Conservation (phyloP, 192 early-diverging fungal genomes). For the Lunasporangiospora selenospora region DNA sequence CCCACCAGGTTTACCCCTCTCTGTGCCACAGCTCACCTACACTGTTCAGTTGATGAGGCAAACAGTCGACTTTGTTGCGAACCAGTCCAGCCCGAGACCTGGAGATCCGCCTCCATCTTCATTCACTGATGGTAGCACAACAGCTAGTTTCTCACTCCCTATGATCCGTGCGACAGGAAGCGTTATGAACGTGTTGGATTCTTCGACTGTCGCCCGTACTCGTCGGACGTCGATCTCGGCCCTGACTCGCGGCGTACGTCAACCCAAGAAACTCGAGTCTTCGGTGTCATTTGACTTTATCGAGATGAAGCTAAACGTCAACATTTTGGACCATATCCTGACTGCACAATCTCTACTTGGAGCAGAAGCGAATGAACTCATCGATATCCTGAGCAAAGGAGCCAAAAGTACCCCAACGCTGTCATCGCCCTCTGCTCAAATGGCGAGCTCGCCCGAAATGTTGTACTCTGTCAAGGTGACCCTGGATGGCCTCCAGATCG, state of each 20-base stretch:
- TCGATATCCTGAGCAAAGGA: slow-evolving; percentile 65
- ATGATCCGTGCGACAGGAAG: slow-evolving; percentile 57
- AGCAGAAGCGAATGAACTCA: slow-evolving; percentile 75
- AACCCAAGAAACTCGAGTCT: slow-evolving; percentile 53
- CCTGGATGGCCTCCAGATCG: slow-evolving; percentile 64
- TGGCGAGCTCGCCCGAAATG: slow-evolving; percentile 16
- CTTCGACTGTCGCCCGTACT: slow-evolving; percentile 8
- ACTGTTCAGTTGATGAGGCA: slow-evolving; percentile 59
- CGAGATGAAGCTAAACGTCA: slow-evolving; percentile 62
- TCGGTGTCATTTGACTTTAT: slow-evolving; percentile 63
- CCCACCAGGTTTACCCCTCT: slow-evolving; percentile 34
- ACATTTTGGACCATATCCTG: slow-evolving; percentile 79
- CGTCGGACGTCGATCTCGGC: slow-evolving; percentile 21
- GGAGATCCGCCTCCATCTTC: too few species aligned
- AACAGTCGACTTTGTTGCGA: slow-evolving; percentile 57
- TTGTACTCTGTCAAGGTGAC: slow-evolving; percentile 67
- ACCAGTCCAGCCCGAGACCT: slow-evolving; percentile 9
- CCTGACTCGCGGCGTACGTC: slow-evolving; percentile 15
- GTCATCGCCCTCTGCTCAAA: neutral
- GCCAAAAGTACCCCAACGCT: neutral
- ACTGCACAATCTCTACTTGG: slow-evolving; percentile 79
- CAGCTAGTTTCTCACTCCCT: slow-evolving; percentile 61
- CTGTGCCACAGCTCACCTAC: slow-evolving; percentile 48
- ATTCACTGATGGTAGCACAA: slow-evolving; percentile 37
- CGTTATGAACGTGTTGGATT: slow-evolving; percentile 43